These are phyloP conservation scores for Sisymbrium irio DNA, from an alignment of 345 rosid genomes.

Conservation along the genomic window DNA sequence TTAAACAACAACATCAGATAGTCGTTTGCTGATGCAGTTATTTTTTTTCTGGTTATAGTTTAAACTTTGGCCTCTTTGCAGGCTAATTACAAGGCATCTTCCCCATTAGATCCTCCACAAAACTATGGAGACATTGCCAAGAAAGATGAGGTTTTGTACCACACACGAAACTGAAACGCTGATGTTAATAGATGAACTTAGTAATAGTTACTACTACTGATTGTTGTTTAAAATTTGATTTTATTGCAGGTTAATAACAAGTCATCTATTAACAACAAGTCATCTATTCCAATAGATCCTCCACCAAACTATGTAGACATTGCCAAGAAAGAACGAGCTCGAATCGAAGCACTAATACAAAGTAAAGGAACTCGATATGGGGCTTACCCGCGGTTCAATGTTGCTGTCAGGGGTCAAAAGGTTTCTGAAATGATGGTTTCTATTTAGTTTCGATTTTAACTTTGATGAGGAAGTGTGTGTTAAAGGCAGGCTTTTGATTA, in stretches of 20 bases:
- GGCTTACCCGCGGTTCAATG: slow-evolving; percentile 64
- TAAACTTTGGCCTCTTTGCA: not conserved
- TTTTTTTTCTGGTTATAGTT: not conserved
- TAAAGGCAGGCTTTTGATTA: not conserved
- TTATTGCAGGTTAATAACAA: slow-evolving; percentile 40
- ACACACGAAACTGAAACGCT: not conserved
- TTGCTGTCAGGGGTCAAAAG: slow-evolving; percentile 91
- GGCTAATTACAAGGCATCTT: slow-evolving; percentile 37
- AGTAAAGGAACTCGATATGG: slow-evolving; percentile 55
- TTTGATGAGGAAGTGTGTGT: not conserved
- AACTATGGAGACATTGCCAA: slow-evolving; percentile 53
- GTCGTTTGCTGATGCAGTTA: not conserved
- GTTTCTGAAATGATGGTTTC: slow-evolving; percentile 36
- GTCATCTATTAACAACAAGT: slow-evolving; percentile 36
- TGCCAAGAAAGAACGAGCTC: slow-evolving; percentile 66
- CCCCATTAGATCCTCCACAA: slow-evolving; percentile 47
- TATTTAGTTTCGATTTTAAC: too few relatives aligned
- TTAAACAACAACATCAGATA: not conserved
- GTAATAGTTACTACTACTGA: not conserved
- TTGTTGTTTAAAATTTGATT: slow-evolving; percentile 4
- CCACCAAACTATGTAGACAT: slow-evolving; percentile 48
- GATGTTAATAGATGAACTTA: not conserved
- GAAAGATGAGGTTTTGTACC: slow-evolving; percentile 39
- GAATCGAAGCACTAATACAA: slow-evolving; percentile 58
- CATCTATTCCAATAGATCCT: slow-evolving; percentile 48